Percentiles rank a stretch among this genome's conserved stretches.
Conservation (phyloP, 139 green algal species). For the Micromonas pusilla region DNA sequence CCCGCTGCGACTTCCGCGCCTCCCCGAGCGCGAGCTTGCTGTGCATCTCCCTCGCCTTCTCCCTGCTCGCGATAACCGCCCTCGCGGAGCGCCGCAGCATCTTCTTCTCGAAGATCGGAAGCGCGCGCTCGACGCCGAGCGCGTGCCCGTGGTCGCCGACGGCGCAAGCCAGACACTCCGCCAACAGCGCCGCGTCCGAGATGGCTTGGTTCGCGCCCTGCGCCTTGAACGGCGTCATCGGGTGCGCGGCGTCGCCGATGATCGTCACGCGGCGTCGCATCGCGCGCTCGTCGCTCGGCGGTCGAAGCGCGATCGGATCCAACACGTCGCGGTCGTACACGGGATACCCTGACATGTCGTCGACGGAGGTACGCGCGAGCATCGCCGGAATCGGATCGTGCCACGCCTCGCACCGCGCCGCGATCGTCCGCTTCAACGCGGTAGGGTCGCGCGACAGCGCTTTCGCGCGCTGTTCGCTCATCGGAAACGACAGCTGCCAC, state of each 20-base stretch:
- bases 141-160: slow-evolving; percentile 12
- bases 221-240: slow-evolving; percentile 40
- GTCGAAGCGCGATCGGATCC: slow-evolving; percentile 21
- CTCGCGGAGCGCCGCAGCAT: slow-evolving; percentile 29
- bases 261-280: slow-evolving; percentile 18
- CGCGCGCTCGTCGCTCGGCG: not conserved
- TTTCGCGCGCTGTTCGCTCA: slow-evolving; percentile 13
- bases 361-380: slow-evolving; percentile 20
- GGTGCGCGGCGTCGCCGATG: slow-evolving; percentile 36
- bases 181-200: slow-evolving; percentile 30
- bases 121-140: slow-evolving; percentile 26
- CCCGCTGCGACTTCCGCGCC: slow-evolving; percentile 33
- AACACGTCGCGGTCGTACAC: slow-evolving; percentile 38
- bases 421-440: slow-evolving; percentile 29
- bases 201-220: slow-evolving; percentile 38
- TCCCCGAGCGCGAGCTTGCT: slow-evolving; percentile 29
- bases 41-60: slow-evolving; percentile 40
- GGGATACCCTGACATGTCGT: slow-evolving; percentile 35
- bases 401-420: slow-evolving; percentile 27
- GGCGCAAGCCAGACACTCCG: slow-evolving; percentile 24
- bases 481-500: slow-evolving; percentile 39
- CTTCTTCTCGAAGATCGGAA: slow-evolving; percentile 36
- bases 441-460: slow-evolving; percentile 6
- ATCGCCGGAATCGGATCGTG: slow-evolving; percentile 34
- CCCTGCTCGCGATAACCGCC: slow-evolving; percentile 27